Conservation (phyloP, 2,329 filamentous ascomycete genomes). For the Hymenoscyphus fructigenus region DNA sequence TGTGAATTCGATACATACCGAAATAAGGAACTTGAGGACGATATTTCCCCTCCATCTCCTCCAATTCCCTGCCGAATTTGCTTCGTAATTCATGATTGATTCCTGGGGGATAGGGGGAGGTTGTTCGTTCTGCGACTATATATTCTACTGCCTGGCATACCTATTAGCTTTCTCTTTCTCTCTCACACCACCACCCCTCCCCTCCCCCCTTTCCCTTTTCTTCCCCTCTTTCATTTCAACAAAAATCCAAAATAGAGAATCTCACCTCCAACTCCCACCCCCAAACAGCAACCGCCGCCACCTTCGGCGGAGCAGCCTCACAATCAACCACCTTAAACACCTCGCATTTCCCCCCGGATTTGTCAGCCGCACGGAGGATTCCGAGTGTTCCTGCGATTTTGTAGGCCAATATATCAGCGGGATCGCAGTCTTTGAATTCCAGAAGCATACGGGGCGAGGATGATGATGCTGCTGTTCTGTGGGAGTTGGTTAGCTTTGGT, state of each 20-base stretch:
- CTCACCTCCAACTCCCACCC: conserved; percentile 5
- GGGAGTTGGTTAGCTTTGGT: too few relatives aligned
- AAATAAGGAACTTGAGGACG: neutral
- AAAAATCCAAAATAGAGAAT: neutral
- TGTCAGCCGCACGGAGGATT: neutral
- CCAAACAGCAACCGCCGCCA: conserved; percentile 7
- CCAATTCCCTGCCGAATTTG: conserved; percentile 1
- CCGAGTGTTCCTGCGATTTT: neutral
- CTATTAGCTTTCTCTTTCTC: neutral
- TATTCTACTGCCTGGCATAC: neutral
- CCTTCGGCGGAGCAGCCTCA: neutral
- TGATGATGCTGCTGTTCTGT: too few relatives aligned
- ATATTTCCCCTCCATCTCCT: neutral
- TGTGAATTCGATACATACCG: too few relatives aligned
- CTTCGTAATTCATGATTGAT: neutral
- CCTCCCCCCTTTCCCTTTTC: too few relatives aligned
- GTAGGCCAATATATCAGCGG: neutral
- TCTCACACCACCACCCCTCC: too few relatives aligned
- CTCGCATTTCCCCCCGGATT: neutral
- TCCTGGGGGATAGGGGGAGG: neutral
- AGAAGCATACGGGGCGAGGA: neutral
- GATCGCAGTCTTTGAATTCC: neutral
- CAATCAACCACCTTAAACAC: neutral
- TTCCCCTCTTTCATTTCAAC: too few relatives aligned
- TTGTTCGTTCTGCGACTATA: neutral